These are phyloP conservation scores for Dictyostelium gargantuum DNA, from an alignment of 208 protist species.

Conservation along the genomic window DNA sequence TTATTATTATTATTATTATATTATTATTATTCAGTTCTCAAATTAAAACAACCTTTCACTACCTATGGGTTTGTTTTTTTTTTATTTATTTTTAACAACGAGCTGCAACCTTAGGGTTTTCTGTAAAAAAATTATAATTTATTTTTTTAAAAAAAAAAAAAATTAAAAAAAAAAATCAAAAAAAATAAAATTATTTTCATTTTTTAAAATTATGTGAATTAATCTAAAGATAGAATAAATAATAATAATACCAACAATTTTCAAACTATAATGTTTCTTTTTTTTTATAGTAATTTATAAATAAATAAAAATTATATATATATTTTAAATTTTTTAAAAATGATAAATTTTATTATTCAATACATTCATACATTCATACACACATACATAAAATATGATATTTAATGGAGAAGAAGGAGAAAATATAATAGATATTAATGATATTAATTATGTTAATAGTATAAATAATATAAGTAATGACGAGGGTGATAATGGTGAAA, in stretches of 20 bases:
- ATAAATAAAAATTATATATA: not conserved
- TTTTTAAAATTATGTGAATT: no score
- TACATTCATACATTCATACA: not conserved
- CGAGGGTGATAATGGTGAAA: no score
- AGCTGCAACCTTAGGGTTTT: not conserved
- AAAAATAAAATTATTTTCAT: no score
- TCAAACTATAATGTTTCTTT: no score
- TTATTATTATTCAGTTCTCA: no score
- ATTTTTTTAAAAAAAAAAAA: no score
- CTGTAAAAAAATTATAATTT: not conserved
- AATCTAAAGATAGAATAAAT: no score
- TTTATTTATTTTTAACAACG: no score
- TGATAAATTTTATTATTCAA: not conserved
- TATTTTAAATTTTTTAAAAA: not conserved
- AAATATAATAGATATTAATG: not conserved
- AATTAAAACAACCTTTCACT: no score
- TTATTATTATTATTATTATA: not conserved
- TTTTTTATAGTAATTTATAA: not conserved
- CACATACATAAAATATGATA: not conserved
- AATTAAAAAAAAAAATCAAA: no score
- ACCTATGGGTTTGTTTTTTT: no score
- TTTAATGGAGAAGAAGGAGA: not conserved
- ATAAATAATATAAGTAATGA: not conserved
- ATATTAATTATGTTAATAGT: not conserved
- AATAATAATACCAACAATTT: not conserved